These are phyloP conservation scores for Eragrostis tef DNA, from an alignment of 202 grass and related monocot species.

Conservation along the genomic window DNA sequence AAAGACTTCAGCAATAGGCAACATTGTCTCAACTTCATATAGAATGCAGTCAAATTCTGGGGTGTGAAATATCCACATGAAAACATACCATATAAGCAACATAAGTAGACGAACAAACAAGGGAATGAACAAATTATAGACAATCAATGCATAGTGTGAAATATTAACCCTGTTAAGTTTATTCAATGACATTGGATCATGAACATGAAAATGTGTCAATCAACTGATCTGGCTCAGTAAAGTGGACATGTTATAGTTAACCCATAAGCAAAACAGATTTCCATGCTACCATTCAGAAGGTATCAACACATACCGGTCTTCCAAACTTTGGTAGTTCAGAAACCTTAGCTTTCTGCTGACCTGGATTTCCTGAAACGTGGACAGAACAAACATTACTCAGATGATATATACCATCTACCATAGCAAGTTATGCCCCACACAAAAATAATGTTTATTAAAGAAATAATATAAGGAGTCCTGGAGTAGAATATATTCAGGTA, in stretches of 20 bases:
- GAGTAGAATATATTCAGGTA: background rate
- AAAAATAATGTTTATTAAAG: background rate
- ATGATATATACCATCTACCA: background rate
- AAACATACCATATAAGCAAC: constrained; percentile 2
- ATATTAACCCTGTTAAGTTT: constrained; percentile 13
- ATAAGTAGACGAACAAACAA: background rate
- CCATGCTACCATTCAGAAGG: constrained; percentile 28
- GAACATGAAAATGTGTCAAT: constrained; percentile 6
- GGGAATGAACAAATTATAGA: background rate
- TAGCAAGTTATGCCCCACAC: background rate
- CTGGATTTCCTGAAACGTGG: constrained; percentile 76
- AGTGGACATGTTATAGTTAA: constrained; percentile 6
- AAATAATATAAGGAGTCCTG: background rate
- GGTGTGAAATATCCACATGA: background rate
- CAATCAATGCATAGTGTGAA: background rate
- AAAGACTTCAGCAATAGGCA: constrained; percentile 25
- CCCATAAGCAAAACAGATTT: constrained; percentile 4
- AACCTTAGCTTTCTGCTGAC: constrained; percentile 86
- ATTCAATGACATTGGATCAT: background rate
- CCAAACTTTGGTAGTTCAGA: constrained; percentile 97
- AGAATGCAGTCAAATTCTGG: constrained; percentile 1
- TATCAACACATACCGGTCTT: constrained; percentile 65
- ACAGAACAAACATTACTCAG: constrained; percentile 25
- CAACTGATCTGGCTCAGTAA: background rate
- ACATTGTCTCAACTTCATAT: constrained; percentile 18